Base-by-base conservation (phyloP, 2,329 filamentous ascomycete genomes). In the Exophiala oligosperma region DNA sequence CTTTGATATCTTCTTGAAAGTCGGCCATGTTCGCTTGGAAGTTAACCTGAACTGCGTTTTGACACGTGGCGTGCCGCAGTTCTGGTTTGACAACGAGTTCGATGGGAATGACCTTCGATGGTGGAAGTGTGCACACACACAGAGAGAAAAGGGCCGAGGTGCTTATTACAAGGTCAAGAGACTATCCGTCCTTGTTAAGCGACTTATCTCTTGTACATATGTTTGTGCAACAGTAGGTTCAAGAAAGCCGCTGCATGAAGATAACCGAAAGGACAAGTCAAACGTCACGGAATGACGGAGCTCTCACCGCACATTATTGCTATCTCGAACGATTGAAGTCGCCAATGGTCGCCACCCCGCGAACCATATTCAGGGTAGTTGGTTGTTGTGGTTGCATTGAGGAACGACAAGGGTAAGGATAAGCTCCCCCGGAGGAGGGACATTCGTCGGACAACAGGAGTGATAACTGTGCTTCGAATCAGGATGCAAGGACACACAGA, bases 1-100 rank as follows among this genome's bases (percentile, higher is more conserved):
- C 29, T 37, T 62, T 64, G 37, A 60, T 56, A 48, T 59, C 53
- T 9, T 28, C 46, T 55, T 64, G 47, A 24, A 61, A 35, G 40
- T 64, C 61, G 14, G 54, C 53, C 58, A 61, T 64, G 8, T 24
- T 52, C 8, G 49, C 11, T 12, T 12, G 17, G 3, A 23, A 12
- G 21, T n/a, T 2, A 14, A 26, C 4, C 43, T 9, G 21, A 46
- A 5, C 4, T 12, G 43, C 21, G 17, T 3, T 21, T 17, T 12
- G n/a, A 29, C 4, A 1, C 24, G 28, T n/a, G 9, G 21, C 4
- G 21, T 43, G 40, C 40, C 40, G 14, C 40, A 11, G 40, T 43
- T 35, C 32, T 35, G 32, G 11, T 35, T 17, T 17, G 17, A 17
- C 7, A 9, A 29, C 28, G 28, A 29, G 28, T 29, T 4, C 8